Evolutionary conservation across 305 asterid species (phyloP), one percentile per base, ranked within the genome.

Genomic region (Petunia hybrid): DNA sequence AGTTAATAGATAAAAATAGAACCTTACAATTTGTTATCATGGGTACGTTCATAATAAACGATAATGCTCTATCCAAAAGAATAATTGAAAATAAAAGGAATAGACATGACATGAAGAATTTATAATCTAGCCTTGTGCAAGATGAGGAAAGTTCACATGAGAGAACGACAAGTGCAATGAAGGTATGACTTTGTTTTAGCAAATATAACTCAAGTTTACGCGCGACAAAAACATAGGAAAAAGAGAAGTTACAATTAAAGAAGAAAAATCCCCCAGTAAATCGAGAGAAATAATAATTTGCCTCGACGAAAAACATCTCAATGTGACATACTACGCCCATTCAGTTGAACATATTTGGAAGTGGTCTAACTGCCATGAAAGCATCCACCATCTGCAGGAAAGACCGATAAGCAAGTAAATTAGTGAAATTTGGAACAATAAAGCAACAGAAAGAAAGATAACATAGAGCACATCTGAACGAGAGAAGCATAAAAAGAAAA

Each of bases 321-420:
- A 43, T 9, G 16, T 22, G 35, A 70, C 48, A 70, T 45, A 70
- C 16, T 70, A 4, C 46, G 45, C 67, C n/a, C 6, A 70, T 78
- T 87, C 82, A 92, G 82, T 85, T 82, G 86, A 92, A 94, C 98
- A 94, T 94, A 86, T 89, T 88, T 0, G 98, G 98, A 83, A 94
- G 94, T 35, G 93, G 95, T 14, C 98, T 85, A 7, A 91, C 95
- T 1, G 95, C 95, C 98, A 92, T 92, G 86, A 94, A 94, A 31
- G 97, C 95, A 68, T 94, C 98, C 1, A 94, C 97, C 95, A 94
- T 91, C 98, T 94, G 89, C 86, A 80, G 16, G 62, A 81, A 81
- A 38, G 59, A 73, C 56, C 48, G 40, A 83, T 16, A 42, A 9
- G 16, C n/a, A 81, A 8, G 48, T 41, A 41, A 1, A 13, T 60